These are phyloP conservation scores for Erodium texanum DNA, from an alignment of 441 rosid species.

Conservation along the genomic window DNA sequence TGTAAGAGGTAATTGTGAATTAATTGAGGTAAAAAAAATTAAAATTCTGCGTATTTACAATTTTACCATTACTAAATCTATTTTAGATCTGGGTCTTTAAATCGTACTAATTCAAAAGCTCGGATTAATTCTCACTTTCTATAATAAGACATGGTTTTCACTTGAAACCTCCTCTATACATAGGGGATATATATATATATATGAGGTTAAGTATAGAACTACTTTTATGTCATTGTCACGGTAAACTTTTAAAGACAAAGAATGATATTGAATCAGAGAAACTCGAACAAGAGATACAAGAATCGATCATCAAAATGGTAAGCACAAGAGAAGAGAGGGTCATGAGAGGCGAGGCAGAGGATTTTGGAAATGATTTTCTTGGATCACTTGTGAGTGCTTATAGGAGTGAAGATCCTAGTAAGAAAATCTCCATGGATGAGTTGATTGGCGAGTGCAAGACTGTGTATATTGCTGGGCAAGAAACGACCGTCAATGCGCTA, in stretches of 20 bases:
- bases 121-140: too few relatives aligned
- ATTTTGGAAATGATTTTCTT: slow-evolving; percentile 32
- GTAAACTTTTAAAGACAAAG: slow-evolving; percentile 23
- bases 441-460: slow-evolving; percentile 40
- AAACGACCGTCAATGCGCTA: slow-evolving; percentile 24
- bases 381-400: slow-evolving; percentile 32
- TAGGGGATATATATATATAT: too few relatives aligned
- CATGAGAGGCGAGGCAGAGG: slow-evolving; percentile 14
- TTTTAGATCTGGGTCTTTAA: too few relatives aligned
- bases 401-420: slow-evolving; percentile 17
- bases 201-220: too few relatives aligned
- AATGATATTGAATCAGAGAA: slow-evolving; percentile 37
- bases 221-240: slow-evolving; percentile 1
- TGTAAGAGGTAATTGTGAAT: too few relatives aligned
- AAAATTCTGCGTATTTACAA: too few relatives aligned
- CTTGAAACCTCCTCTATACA: too few relatives aligned
- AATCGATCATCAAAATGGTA: not conserved
- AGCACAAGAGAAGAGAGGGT: slow-evolving; percentile 27
- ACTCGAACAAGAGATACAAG: slow-evolving; percentile 26
- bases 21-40: too few relatives aligned
- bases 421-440: slow-evolving; percentile 23
- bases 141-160: too few relatives aligned
- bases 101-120: too few relatives aligned
- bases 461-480: slow-evolving; percentile 41
- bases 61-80: too few relatives aligned